A percentile compares a stretch with the other conserved stretches of the same genome.
phyloP scores from a whole-genome alignment of 2,329 filamentous ascomycete species.

The Cladosporium sp. region DNA sequence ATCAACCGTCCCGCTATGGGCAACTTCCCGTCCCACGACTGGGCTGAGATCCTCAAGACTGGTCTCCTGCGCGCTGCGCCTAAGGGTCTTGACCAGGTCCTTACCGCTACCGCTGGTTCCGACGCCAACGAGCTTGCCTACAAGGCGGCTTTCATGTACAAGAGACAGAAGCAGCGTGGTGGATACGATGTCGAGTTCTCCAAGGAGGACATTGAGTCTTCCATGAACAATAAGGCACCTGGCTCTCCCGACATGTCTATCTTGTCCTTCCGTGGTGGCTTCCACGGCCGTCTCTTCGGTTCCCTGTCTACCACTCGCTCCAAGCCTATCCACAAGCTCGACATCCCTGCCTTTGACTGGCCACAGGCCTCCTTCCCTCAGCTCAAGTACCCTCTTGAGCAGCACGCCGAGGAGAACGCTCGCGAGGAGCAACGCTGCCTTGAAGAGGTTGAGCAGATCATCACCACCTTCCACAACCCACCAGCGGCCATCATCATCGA shows the following conservation, averaged over 20 bases:
- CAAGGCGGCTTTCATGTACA: constrained; percentile 95
- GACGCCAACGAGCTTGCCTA: constrained; percentile 94
- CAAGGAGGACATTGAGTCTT: constrained; percentile 68
- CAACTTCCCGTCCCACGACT: constrained; percentile 86
- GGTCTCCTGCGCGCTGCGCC: constrained; percentile 82
- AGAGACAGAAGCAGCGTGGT: constrained; percentile 76
- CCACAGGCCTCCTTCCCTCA: constrained; percentile 83
- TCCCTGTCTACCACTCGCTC: constrained; percentile 84
- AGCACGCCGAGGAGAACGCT: constrained; percentile 78
- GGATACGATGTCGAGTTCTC: constrained; percentile 77
- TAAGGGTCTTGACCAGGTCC: constrained; percentile 81
- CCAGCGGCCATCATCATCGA: constrained; percentile 82
- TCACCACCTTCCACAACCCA: constrained; percentile 75
- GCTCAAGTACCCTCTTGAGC: constrained; percentile 83
- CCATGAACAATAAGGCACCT: constrained; percentile 80
- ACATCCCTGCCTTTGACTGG: constrained; percentile 95
- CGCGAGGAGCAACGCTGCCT: constrained; percentile 77
- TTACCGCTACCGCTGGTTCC: constrained; percentile 84
- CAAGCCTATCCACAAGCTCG: constrained; percentile 92
- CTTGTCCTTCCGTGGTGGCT: constrained; percentile 81
- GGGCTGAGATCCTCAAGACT: constrained; percentile 74
- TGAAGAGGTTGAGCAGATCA: constrained; percentile 78
- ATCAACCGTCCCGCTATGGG: constrained; percentile 88
- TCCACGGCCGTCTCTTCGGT: constrained; percentile 89
- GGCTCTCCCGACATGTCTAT: constrained; percentile 80